Conservation (phyloP, 169 alveolate genomes). For the Eimeria zaria region DNA sequence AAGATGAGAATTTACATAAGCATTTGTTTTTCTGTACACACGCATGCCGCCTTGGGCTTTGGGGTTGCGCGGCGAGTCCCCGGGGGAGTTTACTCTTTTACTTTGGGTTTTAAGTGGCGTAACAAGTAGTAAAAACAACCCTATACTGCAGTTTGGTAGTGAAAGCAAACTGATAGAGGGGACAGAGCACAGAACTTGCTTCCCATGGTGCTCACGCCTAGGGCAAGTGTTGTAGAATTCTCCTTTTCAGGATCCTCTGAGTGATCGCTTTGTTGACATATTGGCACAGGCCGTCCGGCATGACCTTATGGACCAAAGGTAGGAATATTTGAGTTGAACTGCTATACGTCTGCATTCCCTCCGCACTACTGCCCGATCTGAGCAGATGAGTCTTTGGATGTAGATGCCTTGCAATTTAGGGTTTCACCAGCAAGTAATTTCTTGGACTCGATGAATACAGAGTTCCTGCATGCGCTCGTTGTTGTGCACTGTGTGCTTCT, state of each 20-base stretch:
- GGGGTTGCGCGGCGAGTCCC: not conserved
- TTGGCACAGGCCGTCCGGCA: constrained; percentile 82
- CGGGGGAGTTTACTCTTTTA: too few species aligned
- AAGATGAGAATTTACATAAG: not conserved
- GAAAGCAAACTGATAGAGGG: too few species aligned
- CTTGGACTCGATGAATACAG: not conserved
- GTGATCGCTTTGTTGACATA: constrained; percentile 79
- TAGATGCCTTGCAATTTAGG: not conserved
- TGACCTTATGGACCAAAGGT: constrained; percentile 85
- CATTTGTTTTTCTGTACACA: not conserved
- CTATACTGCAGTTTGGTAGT: too few species aligned
- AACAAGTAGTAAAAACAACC: too few species aligned
- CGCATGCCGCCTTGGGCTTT: not conserved
- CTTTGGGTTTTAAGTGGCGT: too few species aligned
- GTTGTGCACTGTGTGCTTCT: not conserved
- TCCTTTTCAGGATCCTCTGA: constrained; percentile 18
- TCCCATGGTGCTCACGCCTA: not conserved
- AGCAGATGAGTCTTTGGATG: constrained; percentile 3
- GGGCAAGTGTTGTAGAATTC: not conserved
- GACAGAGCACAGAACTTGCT: too few species aligned
- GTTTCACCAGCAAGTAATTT: not conserved
- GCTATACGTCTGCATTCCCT: not conserved
- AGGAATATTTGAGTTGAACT: not conserved
- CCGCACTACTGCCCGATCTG: not conserved
- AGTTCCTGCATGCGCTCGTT: not conserved